These are phyloP conservation scores for Bipolaris gigantea DNA, from an alignment of 2,329 filamentous ascomycete genomes.

Conservation along the genomic window DNA sequence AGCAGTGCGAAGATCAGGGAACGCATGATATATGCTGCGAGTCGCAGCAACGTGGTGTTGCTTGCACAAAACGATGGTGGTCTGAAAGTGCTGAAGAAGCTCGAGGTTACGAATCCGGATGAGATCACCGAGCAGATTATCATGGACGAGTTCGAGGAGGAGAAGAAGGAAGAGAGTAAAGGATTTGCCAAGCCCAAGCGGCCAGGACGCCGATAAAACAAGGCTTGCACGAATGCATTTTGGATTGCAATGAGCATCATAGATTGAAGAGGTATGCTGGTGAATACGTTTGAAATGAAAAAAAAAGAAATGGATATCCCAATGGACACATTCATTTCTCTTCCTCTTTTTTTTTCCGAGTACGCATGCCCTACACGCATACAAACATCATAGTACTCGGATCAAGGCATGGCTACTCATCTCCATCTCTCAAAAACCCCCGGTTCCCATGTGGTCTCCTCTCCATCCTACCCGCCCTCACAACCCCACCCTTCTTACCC, in stretches of 20 bases:
- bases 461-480: conserved; percentile 38
- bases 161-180: conserved; percentile 68
- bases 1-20: conserved; percentile 73
- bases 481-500: conserved; percentile 19
- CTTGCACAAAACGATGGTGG: conserved; percentile 68
- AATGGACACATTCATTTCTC: neutral
- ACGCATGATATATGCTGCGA: conserved; percentile 79
- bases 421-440: conserved; percentile 37
- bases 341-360: neutral
- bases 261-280: neutral
- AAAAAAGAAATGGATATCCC: neutral
- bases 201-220: conserved; percentile 61
- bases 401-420: conserved; percentile 15
- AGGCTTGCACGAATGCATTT: neutral
- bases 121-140: conserved; percentile 72
- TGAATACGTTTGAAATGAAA: neutral
- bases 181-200: conserved; percentile 78
- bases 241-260: neutral
- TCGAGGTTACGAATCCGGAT: conserved; percentile 65
- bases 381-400: too few species aligned
- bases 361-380: neutral
- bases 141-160: conserved; percentile 68
- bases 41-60: conserved; percentile 61
- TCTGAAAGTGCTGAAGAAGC: conserved; percentile 67
- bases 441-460: conserved; percentile 32